Percentiles rank a stretch among this genome's conserved stretches.
Conservation (phyloP, 169 alveolate genomes). For the Plasmodium chabaudi region DNA sequence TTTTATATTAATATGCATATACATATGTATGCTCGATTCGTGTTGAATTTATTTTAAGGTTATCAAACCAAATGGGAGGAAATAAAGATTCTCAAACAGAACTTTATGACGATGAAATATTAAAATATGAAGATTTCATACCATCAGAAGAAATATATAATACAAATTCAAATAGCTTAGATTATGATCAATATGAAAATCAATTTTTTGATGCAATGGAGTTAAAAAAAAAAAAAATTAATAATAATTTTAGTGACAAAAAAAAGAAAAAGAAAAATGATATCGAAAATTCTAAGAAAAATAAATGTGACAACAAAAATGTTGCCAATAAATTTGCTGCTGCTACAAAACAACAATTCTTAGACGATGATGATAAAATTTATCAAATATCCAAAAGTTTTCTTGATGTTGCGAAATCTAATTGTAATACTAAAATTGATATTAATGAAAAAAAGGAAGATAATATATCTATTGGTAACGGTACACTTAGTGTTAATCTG, state of each 20-base stretch:
- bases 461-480: constrained; percentile 33
- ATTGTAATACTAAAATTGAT: constrained; percentile 25
- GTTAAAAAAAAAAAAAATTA: neutral
- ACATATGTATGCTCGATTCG: neutral
- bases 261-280: constrained; percentile 9
- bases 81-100: constrained; percentile 45
- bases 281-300: neutral
- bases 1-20: neutral
- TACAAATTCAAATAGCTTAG: neutral
- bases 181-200: neutral
- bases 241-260: neutral
- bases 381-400: constrained; percentile 29
- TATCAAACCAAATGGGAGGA: constrained; percentile 13
- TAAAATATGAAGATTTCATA: neutral
- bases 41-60: neutral
- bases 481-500: constrained; percentile 43
- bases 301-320: neutral
- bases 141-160: neutral
- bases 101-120: neutral
- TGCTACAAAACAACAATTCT: neutral
- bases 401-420: constrained; percentile 63
- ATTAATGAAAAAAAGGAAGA: constrained; percentile 34
- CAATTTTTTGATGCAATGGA: neutral
- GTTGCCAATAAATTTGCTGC: neutral
- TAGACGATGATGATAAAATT: constrained; percentile 1